Evolutionary conservation across 257 asterid species (phyloP), one percentile per base, ranked within the genome.

Genomic region (Plantago ovata): DNA sequence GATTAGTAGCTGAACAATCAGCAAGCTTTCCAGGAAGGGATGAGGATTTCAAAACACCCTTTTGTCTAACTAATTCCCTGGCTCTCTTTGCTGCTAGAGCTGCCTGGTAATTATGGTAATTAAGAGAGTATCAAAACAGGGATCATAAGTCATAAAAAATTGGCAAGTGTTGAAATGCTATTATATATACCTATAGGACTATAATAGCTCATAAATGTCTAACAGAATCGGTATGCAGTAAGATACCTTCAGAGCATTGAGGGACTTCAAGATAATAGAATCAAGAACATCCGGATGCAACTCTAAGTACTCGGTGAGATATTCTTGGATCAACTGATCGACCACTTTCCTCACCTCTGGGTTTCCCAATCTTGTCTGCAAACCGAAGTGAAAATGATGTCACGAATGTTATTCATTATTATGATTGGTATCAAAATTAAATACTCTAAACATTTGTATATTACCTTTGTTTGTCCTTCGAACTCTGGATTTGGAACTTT

Each of bases 21-120:
- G 98, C 97, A 59, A 93, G 98, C 84, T 93, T 93, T 63, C 98
- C 97, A 9, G 98, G 98, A 67, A 93, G 95, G 60, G 98, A 81
- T 12, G 98, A 89, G 46, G 96, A 89, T 73, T 62, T 89, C 73
- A 89, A 63, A 28, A 84, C 94, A 66, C 96, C 75, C 69, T 89
- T 93, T 73, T 86, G 94, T 52, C 98, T 86, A 67, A 86, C 97
- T 75, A 93, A 70, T 64, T 93, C 98, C 74, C 97, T 81, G 12
- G 98, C 97, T 76, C 95, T 78, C 80, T 89, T 89, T 56, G 98
- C 98, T 40, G 98, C 98, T 64, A 84, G 74, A 58, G 98, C 97
- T 65, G 98, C 98, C 98, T 93, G 68, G n/a, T n/a, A n/a, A n/a
- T n/a, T n/a, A n/a, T n/a, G n/a, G n/a, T n/a, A n/a, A n/a, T n/a